Conservation (phyloP, 2,329 filamentous ascomycete genomes). For the Fonsecaea erecta region DNA sequence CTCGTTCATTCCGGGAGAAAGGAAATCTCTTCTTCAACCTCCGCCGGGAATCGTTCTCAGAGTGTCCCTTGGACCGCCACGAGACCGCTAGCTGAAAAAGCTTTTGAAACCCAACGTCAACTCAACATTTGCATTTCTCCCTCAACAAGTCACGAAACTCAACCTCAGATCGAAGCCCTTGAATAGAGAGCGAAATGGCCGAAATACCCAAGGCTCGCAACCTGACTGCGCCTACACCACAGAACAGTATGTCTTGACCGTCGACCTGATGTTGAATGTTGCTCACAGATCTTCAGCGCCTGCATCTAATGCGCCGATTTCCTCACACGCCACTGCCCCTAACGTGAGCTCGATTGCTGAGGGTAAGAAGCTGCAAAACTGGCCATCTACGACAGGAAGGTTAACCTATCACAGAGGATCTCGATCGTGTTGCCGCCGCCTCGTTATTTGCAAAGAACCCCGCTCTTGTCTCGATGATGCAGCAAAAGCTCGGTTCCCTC, state of each 20-base stretch:
- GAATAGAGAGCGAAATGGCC: not conserved
- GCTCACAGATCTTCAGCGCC: conserved; percentile 52
- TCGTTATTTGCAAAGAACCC: conserved; percentile 96
- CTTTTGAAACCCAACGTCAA: conserved; percentile 4
- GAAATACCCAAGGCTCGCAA: conserved; percentile 25
- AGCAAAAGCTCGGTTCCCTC: conserved; percentile 90
- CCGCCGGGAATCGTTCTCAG: not conserved
- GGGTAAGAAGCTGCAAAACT: conserved; percentile 60
- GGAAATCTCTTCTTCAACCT: not conserved
- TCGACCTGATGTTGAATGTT: not conserved
- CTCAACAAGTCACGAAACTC: not conserved
- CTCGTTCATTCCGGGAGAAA: not conserved
- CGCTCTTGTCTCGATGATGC: conserved; percentile 93
- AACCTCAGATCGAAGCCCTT: not conserved
- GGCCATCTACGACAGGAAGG: not conserved
- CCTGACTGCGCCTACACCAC: conserved; percentile 63
- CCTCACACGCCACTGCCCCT: conserved; percentile 94
- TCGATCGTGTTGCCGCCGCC: conserved; percentile 83
- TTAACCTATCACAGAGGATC: conserved; percentile 68
- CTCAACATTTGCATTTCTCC: not conserved
- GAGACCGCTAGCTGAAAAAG: not conserved
- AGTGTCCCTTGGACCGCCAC: not conserved
- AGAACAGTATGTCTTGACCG: conserved; percentile 70
- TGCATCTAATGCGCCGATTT: conserved; percentile 92
- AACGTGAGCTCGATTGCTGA: conserved; percentile 95